Evolutionary conservation across 345 rosid genomes (phyloP), one percentile per base, ranked within the genome.

Genomic region (Linum tenue): DNA sequence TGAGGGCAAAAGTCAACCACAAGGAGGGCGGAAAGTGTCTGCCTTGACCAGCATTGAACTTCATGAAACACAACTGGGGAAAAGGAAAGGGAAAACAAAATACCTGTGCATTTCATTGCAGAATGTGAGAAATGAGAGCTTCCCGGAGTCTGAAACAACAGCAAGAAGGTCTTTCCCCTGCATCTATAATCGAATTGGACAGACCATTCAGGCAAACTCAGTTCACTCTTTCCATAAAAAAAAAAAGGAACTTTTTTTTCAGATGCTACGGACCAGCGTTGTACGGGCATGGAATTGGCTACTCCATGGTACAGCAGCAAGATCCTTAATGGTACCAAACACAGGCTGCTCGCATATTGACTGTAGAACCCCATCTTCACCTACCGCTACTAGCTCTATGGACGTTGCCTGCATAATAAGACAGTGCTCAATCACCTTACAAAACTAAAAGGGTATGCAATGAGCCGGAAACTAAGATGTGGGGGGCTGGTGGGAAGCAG

Each of bases 91-190:
- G 67, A 37, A 70, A 59, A 37, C 57, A 64, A 64, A 68, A 67
- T 71, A 94, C 99, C 97, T 90, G 91, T 84, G 90, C 99, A 94
- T 94, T 75, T 90, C 97, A 78, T 80, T 89, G 83, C 86, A 83
- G 81, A 94, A 94, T 62, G 89, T 43, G 66, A 94, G 96, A 72
- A 94, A 81, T 7, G 97, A 84, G 69, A 94, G 97, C 85, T 86
- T 94, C 74, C 99, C 99, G n/a, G 99, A 94, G 80, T 94, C 99
- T 79, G 99, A 94, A 73, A 83, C 73, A 69, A 84, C 90, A 75
- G 83, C 86, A 83, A 94, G 69, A 51, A 86, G 86, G 78, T 94
- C 99, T 75, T 82, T 90, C 59, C 85, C 92, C 67, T 50, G 67
- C 84, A 82, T 78, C 91, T 90, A 64, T 72, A 67, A 71, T 71